These are phyloP conservation scores for Candida sonorensis DNA, from an alignment of 805 yeast species.

Conservation along the genomic window DNA sequence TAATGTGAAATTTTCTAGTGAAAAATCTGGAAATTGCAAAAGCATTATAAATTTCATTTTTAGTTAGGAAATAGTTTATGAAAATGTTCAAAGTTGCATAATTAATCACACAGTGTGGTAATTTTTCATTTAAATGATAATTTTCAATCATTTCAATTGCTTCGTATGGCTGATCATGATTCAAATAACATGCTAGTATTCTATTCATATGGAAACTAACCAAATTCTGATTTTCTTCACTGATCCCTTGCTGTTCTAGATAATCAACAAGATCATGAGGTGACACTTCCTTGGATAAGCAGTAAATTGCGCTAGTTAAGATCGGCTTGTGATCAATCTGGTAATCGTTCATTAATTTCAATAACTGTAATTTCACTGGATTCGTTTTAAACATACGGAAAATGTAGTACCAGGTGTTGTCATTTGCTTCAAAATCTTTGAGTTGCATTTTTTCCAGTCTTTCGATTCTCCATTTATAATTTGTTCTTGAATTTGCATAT, in stretches of 20 bases:
- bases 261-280: slow-evolving; percentile 13
- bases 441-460: slow-evolving; percentile 12
- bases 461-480: slow-evolving; percentile 12
- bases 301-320: slow-evolving; percentile 10
- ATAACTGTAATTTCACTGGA: slow-evolving; percentile 12
- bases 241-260: slow-evolving; percentile 9
- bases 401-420: slow-evolving; percentile 24
- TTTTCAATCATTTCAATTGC: slow-evolving; percentile 14
- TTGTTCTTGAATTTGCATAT: slow-evolving; percentile 8
- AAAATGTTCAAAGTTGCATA: slow-evolving; percentile 16
- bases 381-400: slow-evolving; percentile 14
- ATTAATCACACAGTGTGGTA: slow-evolving; percentile 5
- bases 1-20: slow-evolving; percentile 1
- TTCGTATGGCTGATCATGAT: slow-evolving; percentile 7
- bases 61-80: slow-evolving; percentile 14
- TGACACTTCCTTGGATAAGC: slow-evolving; percentile 8
- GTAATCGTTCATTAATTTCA: slow-evolving; percentile 19
- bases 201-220: slow-evolving; percentile 16
- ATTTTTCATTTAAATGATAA: not conserved
- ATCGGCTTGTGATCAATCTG: slow-evolving; percentile 18
- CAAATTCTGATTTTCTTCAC: slow-evolving; percentile 2
- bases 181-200: slow-evolving; percentile 13
- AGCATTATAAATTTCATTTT: slow-evolving; percentile 16
- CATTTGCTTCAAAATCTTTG: slow-evolving; percentile 12
- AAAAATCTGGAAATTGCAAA: slow-evolving; percentile 14